phyloP scores from a whole-genome alignment of 1,139 yeast genomes.

The Sugiyamaella japonica region DNA sequence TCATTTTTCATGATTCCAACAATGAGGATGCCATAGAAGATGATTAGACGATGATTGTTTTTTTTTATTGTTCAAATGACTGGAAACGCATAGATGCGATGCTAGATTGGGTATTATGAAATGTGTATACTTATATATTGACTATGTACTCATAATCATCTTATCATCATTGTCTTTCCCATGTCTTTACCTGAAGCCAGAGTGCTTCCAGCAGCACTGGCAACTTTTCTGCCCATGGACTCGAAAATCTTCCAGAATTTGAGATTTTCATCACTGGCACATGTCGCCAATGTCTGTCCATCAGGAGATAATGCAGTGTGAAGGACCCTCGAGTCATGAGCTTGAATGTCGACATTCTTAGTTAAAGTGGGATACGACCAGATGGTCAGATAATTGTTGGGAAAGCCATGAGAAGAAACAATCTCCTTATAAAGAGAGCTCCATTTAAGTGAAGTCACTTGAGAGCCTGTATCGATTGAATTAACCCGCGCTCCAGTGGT shows the following conservation, averaged over 20 bases:
- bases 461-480: constrained; percentile 89
- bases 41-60: constrained; percentile 10
- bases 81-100: background rate
- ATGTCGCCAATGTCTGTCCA: constrained; percentile 84
- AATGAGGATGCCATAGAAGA: constrained; percentile 15
- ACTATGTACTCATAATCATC: constrained; percentile 33
- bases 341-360: constrained; percentile 85
- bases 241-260: constrained; percentile 95
- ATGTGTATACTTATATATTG: background rate
- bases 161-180: constrained; percentile 47
- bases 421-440: constrained; percentile 79
- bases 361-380: constrained; percentile 86
- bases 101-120: constrained; percentile 11
- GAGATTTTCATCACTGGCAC: constrained; percentile 94
- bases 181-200: constrained; percentile 42
- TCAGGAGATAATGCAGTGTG: constrained; percentile 88
- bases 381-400: constrained; percentile 78
- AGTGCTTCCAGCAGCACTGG: constrained; percentile 29
- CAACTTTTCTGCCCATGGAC: constrained; percentile 43
- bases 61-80: background rate
- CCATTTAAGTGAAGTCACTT: constrained; percentile 92
- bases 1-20: constrained; percentile 7
- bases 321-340: constrained; percentile 89
- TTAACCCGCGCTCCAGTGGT: constrained; percentile 86
- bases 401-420: constrained; percentile 93